A percentile compares a stretch with the other conserved stretches of the same genome.
phyloP scores from a whole-genome alignment of 2,329 filamentous ascomycete species.

The Talaromyces sp. region DNA sequence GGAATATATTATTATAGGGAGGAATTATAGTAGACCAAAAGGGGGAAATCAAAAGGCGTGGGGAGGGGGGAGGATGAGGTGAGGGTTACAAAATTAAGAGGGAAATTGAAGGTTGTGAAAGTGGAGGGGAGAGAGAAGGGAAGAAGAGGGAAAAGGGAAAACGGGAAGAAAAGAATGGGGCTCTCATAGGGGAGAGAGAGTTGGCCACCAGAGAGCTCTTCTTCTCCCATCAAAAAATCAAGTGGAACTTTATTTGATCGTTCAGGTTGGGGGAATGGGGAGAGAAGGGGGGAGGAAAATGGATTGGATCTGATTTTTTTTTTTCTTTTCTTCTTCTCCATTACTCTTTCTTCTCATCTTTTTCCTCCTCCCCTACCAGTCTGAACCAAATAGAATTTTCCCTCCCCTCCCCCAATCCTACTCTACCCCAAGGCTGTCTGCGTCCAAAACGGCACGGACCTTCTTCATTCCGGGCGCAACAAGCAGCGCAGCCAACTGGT shows the following conservation, averaged over 20 bases:
- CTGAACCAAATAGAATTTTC: not conserved
- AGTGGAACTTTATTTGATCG: not conserved
- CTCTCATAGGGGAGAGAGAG: constrained; percentile 12
- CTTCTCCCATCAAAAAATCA: too few species aligned
- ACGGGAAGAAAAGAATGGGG: constrained; percentile 19
- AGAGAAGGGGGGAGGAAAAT: too few species aligned
- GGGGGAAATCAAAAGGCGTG: constrained; percentile 5
- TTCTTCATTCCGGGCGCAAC: constrained; percentile 16
- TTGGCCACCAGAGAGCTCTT: not conserved
- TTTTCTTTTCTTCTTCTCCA: too few species aligned
- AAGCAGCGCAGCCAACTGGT: constrained; percentile 5
- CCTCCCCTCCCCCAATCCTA: not conserved
- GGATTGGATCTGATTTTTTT: too few species aligned
- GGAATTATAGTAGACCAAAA: constrained; percentile 5
- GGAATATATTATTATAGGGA: constrained; percentile 9
- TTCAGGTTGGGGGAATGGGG: too few species aligned
- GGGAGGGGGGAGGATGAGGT: constrained; percentile 8
- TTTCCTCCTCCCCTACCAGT: not conserved
- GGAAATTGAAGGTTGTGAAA: constrained; percentile 6
- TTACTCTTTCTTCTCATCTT: not conserved
- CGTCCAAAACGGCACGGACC: constrained; percentile 15
- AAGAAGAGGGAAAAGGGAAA: constrained; percentile 10
- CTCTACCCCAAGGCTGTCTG: not conserved
- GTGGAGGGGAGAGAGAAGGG: constrained; percentile 1
- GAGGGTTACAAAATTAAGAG: constrained; percentile 6